These are phyloP conservation scores for Coemansia sp. DNA, from an alignment of 192 early-diverging fungal genomes.

Conservation along the genomic window DNA sequence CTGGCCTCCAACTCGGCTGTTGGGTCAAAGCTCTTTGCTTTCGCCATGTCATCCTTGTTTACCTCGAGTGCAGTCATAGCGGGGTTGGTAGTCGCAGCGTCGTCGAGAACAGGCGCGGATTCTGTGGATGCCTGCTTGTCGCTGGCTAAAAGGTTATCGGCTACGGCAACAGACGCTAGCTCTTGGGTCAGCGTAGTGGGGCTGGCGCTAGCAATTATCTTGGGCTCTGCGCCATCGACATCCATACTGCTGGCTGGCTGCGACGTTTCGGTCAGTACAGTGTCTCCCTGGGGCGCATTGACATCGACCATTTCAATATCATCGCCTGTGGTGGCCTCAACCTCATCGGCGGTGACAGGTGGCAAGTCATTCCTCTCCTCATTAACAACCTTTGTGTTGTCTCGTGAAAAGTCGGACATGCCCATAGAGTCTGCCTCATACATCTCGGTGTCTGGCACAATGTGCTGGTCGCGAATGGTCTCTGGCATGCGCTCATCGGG, in stretches of 20 bases:
- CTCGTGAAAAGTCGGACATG: slow-evolving; percentile 25
- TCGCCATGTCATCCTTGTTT: neutral
- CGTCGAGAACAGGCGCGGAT: neutral
- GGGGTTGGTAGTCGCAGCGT: neutral
- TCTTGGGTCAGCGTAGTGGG: neutral
- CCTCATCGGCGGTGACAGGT: neutral
- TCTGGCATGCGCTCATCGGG: slow-evolving; percentile 58
- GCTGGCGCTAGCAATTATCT: neutral
- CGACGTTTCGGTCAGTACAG: neutral
- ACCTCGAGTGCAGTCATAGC: neutral
- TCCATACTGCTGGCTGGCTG: slow-evolving; percentile 3
- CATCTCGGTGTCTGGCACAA: slow-evolving; percentile 57
- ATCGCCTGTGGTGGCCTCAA: neutral
- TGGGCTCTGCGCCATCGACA: slow-evolving; percentile 10
- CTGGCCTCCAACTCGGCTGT: neutral
- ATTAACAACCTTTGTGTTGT: slow-evolving; percentile 50
- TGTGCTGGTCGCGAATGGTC: slow-evolving; percentile 45
- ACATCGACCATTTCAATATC: slow-evolving; percentile 41
- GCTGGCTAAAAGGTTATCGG: neutral
- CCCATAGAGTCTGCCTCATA: slow-evolving; percentile 58
- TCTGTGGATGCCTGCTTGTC: neutral
- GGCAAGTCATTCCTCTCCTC: slow-evolving; percentile 37
- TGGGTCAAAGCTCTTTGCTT: neutral
- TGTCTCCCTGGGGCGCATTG: neutral
- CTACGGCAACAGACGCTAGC: neutral